Evolutionary conservation across 805 yeast genomes (phyloP), one percentile per base, ranked within the genome.

Genomic region (Isabelozyma pseudorhagii): DNA sequence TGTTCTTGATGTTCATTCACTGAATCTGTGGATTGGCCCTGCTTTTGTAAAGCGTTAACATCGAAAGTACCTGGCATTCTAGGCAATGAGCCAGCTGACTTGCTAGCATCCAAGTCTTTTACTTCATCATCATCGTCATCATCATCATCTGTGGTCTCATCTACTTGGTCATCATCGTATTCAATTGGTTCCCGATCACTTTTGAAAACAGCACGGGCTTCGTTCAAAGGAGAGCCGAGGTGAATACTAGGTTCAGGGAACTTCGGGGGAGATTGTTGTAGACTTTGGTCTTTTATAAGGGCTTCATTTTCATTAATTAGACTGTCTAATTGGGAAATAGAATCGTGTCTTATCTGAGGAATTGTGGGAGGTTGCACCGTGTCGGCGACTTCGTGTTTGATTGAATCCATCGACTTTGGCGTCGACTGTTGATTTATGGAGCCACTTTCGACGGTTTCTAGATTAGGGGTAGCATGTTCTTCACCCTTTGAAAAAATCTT

Each of bases 21-120:
- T 9, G 25, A 4, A 40, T 40, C 42, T 17, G 25, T 15, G 28
- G 42, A 40, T 11, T 31, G 29, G 38, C 38, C 46, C 31, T 38
- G 38, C 17, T 41, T 41, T 18, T 39, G 41, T 10, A 41, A 18
- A 1, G 44, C 62, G 36, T 52, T 53, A 13, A 62, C 55, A 47
- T 59, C 63, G 43, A 53, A 62, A 9, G 62, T 56, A 4, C 58
- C 66, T 9, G 66, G 66, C 59, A 59, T 60, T 31, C 66, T 46
- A 13, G 66, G 64, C 27, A 62, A 51, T 0, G 52, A 46, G 3
- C 51, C 50, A 7, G 43, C 43, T 40, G 50, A 29, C 15, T 40
- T 28, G 13, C 40, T 10, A 4, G 39, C 17, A 21, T 27, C 21
- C 42, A 38, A 41, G 11, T 46, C 36, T 9, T 3, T 31, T 4